These are phyloP conservation scores for Fistulinella prunicolor DNA, from an alignment of 768 basidiomycete genomes.

Conservation along the genomic window DNA sequence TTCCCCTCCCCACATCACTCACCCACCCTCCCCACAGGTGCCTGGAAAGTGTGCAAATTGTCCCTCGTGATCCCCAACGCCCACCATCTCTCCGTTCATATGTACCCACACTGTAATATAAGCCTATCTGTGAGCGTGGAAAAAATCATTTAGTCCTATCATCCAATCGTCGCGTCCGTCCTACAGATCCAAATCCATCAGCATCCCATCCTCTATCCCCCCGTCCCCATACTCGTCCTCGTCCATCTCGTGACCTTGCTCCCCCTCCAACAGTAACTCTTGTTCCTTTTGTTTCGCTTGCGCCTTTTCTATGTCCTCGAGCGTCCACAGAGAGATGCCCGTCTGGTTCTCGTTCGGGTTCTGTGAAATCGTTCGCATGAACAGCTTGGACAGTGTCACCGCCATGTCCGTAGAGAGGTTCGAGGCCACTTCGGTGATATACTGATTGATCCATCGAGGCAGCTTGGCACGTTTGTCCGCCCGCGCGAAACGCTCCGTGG, in stretches of 20 bases:
- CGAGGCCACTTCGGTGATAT: slow-evolving; percentile 96
- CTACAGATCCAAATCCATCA: slow-evolving; percentile 53
- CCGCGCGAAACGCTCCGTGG: slow-evolving; percentile 79
- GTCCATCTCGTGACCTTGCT: slow-evolving; percentile 30
- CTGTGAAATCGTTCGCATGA: slow-evolving; percentile 98
- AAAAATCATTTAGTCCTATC: too few species aligned
- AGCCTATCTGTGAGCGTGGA: not conserved
- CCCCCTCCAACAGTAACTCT: slow-evolving; percentile 43
- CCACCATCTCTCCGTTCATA: slow-evolving; percentile 15
- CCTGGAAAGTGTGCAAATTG: slow-evolving; percentile 41
- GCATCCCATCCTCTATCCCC: slow-evolving; percentile 60
- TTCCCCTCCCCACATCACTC: not conserved
- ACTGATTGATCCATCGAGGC: slow-evolving; percentile 98
- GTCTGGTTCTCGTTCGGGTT: slow-evolving; percentile 96
- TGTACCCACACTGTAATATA: slow-evolving; percentile 18
- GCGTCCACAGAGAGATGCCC: slow-evolving; percentile 90
- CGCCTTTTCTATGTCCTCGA: slow-evolving; percentile 86
- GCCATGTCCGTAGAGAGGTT: slow-evolving; percentile 99
- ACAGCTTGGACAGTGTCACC: slow-evolving; percentile 87
- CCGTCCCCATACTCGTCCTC: slow-evolving; percentile 67
- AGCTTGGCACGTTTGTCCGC: slow-evolving; percentile 94
- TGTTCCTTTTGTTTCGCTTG: slow-evolving; percentile 79
- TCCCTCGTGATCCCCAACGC: slow-evolving; percentile 15
- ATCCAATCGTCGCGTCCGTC: not conserved
- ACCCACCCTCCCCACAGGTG: slow-evolving; percentile 24